Evolutionary conservation across 768 basidiomycete species (phyloP).

Genomic region (Mycena metata): DNA sequence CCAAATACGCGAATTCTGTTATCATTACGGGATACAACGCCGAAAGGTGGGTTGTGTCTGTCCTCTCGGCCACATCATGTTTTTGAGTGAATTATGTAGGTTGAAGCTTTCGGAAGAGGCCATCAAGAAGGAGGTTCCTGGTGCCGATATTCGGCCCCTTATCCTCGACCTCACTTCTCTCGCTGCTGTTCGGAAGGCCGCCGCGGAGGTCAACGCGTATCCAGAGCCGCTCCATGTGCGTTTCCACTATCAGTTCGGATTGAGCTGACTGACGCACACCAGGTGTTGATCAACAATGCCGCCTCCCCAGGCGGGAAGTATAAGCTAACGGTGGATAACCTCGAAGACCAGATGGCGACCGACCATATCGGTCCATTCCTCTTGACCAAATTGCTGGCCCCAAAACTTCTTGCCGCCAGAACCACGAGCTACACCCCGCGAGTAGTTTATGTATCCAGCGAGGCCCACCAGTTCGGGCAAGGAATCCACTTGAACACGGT

Average conservation of each 20-base stretch:
- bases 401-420: slow-evolving; percentile 22
- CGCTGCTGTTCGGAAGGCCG: too few species aligned
- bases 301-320: slow-evolving; percentile 13
- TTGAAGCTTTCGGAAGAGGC: too few species aligned
- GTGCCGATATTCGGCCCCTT: too few species aligned
- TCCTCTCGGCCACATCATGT: too few species aligned
- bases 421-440: slow-evolving; percentile 13
- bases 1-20: too few species aligned
- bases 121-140: too few species aligned
- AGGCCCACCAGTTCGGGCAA: slow-evolving; percentile 4
- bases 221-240: too few species aligned
- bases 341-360: slow-evolving; percentile 20
- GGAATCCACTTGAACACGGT: slow-evolving; percentile 15
- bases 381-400: slow-evolving; percentile 21
- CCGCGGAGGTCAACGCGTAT: too few species aligned
- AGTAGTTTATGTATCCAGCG: slow-evolving; percentile 23
- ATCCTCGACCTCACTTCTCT: too few species aligned
- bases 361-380: slow-evolving; percentile 30
- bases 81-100: too few species aligned
- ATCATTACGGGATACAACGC: too few species aligned
- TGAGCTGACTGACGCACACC: not conserved
- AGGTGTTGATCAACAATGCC: slow-evolving; percentile 30
- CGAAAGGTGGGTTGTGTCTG: too few species aligned
- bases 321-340: slow-evolving; percentile 11
- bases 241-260: not conserved